Evolutionary conservation across 306 rosid genomes (phyloP), one percentile per base, ranked within the genome.

Genomic region (Boehmeria nivea): DNA sequence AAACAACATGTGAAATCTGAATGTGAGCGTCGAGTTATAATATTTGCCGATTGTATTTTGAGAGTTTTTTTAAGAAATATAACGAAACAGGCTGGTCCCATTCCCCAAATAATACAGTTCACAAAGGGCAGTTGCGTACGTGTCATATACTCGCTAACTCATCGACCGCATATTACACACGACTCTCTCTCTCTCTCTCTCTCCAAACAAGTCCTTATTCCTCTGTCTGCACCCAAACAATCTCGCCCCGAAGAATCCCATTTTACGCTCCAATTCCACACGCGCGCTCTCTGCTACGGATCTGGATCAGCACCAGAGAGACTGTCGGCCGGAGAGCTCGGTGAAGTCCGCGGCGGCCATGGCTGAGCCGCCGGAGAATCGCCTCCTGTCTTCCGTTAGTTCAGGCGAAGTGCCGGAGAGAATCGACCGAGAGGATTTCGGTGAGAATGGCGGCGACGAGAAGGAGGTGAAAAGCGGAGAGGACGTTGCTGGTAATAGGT

Each of bases 281-380:
- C 1, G 15, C 47, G 27, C 45, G 38, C 26, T 27, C 61, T 45
- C 3, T 49, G 17, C 51, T 8, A 10, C 67, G 63, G 67, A 86
- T 77, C 81, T 57, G 68, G 76, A 72, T 82, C 79, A 33, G n/a
- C 28, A 52, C 66, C 54, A 16, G 62, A 24, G 51, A 13, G 43
- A 50, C 64, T 28, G 34, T 28, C 12, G 50, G 54, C 17, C 50
- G 42, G 59, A n/a, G n/a, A n/a, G n/a, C n/a, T n/a, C n/a, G n/a
- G 75, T 40, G 45, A 40, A 12, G 40, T 2, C 51, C 38, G 40
- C 70, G 72, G 75, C 62, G 43, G 75, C 58, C 60, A 83, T 84
- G 96, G 66, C 70, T 54, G 89, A 75, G 7, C 69, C 43, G 71
- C 74, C 69, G 73, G 80, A 65, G 42, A 47, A 49, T 60, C 54